Base-by-base conservation (phyloP, 2,329 filamentous ascomycete species). In the Zasmidium angulare region DNA sequence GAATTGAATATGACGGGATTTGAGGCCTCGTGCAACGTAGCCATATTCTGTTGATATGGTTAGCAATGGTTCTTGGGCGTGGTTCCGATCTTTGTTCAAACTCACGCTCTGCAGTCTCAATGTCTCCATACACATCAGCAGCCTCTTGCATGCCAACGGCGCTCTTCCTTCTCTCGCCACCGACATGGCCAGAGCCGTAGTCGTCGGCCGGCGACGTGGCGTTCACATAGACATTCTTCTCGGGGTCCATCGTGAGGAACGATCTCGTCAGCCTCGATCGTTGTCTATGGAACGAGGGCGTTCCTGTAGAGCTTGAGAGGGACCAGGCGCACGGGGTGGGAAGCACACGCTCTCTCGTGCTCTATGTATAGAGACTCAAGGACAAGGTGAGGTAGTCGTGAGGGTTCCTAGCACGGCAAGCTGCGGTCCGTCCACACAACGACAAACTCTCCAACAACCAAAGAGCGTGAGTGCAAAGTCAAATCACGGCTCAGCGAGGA, bases 1-100 rank as follows among this genome's bases (percentile, higher is more conserved):
- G 68, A 85, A 83, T 62, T 84, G 77, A 53, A 85, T 82, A 69
- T 85, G 83, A 63, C 82, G 78, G 40, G 80, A 81, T 68, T 82
- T 81, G 57, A 81, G 72, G 51, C 79, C 80, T 75, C 81, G 71
- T 64, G 75, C 68, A 47, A 83, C 81, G 66, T 83, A 82, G 40
- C 81, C 80, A 68, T 78, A 79, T 62, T 81, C 72, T 61, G 19
- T 20, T 20, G 24, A 29, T n/a, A 6, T 4, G 20, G 23, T 21
- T 20, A 23, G 19, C 23, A 20, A 14, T 23, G 21, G 14, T 26
- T 4, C 49, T 19, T 23, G 23, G 29, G 19, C 4, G 23, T 4
- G 6, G 6, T 46, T 21, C 6, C n/a, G 4, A 21, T 9, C 3
- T 20, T 7, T 11, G 29, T 10, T 22, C 4, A 11, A 11, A 24